phyloP scores from a whole-genome alignment of 345 rosid species.

The Cochlearia excelsa region DNA sequence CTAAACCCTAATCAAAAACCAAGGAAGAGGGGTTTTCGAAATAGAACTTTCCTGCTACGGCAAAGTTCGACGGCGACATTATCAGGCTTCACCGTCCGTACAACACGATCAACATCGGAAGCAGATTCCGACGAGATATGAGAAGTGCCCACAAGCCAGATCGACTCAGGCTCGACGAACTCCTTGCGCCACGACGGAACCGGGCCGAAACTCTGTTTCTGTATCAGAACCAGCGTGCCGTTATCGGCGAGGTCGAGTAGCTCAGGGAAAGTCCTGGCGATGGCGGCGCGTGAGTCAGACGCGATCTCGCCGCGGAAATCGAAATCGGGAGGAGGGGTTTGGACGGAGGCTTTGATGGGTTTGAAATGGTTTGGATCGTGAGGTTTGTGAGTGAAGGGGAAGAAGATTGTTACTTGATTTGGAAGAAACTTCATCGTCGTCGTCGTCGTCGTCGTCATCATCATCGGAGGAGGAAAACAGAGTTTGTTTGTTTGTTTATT shows the following conservation, averaged over 20 bases:
- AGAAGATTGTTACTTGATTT: constrained; percentile 30
- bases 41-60: constrained; percentile 71
- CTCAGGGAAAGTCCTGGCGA: constrained; percentile 50
- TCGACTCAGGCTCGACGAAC: constrained; percentile 69
- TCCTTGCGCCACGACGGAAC: constrained; percentile 75
- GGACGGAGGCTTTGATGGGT: constrained; percentile 48
- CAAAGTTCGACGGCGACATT: constrained; percentile 94
- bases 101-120: constrained; percentile 62
- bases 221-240: constrained; percentile 53
- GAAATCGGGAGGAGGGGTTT: constrained; percentile 70
- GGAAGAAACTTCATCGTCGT: constrained; percentile 50
- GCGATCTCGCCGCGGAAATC: constrained; percentile 58
- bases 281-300: constrained; percentile 50
- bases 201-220: constrained; percentile 66
- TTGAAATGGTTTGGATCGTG: constrained; percentile 29
- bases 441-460: background rate
- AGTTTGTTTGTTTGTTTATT: too few relatives aligned
- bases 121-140: constrained; percentile 67
- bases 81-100: constrained; percentile 61
- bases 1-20: background rate
- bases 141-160: constrained; percentile 75
- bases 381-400: constrained; percentile 42
- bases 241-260: constrained; percentile 61
- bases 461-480: too few relatives aligned
- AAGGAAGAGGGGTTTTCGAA: background rate